phyloP scores from a whole-genome alignment of 2,329 filamentous ascomycete species.

The Pyrenophora graminea region DNA sequence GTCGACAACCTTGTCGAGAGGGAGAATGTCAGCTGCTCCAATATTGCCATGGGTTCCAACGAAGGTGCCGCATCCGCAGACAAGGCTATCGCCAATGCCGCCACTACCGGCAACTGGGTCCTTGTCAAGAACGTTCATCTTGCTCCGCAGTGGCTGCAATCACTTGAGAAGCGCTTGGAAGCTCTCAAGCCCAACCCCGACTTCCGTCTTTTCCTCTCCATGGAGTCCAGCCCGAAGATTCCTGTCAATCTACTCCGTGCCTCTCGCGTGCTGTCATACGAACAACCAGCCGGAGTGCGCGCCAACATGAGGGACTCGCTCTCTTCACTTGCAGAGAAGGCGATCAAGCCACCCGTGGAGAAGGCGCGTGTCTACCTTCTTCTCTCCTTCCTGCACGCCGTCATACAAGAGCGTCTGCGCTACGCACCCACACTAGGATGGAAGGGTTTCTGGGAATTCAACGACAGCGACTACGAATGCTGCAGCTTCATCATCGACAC shows the following conservation, averaged over 20 bases:
- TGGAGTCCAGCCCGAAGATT: slow-evolving; percentile 97
- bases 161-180: slow-evolving; percentile 94
- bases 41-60: slow-evolving; percentile 98
- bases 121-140: slow-evolving; percentile 99
- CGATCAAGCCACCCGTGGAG: slow-evolving; percentile 83
- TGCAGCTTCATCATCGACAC: slow-evolving; percentile 93
- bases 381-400: slow-evolving; percentile 91
- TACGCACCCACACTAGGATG: slow-evolving; percentile 94
- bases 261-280: slow-evolving; percentile 93
- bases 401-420: slow-evolving; percentile 90
- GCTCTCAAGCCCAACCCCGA: slow-evolving; percentile 90
- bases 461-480: slow-evolving; percentile 98
- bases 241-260: slow-evolving; percentile 93
- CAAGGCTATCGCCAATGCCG: slow-evolving; percentile 91
- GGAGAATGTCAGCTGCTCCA: slow-evolving; percentile 80
- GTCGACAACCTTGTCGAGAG: slow-evolving; percentile 92
- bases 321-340: slow-evolving; percentile 75
- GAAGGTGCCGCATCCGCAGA: slow-evolving; percentile 91
- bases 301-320: slow-evolving; percentile 99
- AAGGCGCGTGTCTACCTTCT: slow-evolving; percentile 87
- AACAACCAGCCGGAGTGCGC: slow-evolving; percentile 93
- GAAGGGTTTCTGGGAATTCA: slow-evolving; percentile 99
- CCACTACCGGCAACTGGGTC: slow-evolving; percentile 91
- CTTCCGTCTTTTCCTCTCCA: slow-evolving; percentile 94
- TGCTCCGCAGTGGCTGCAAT: slow-evolving; percentile 93